phyloP scores from a whole-genome alignment of 306 rosid genomes.

The Ochetophila trinervis region DNA sequence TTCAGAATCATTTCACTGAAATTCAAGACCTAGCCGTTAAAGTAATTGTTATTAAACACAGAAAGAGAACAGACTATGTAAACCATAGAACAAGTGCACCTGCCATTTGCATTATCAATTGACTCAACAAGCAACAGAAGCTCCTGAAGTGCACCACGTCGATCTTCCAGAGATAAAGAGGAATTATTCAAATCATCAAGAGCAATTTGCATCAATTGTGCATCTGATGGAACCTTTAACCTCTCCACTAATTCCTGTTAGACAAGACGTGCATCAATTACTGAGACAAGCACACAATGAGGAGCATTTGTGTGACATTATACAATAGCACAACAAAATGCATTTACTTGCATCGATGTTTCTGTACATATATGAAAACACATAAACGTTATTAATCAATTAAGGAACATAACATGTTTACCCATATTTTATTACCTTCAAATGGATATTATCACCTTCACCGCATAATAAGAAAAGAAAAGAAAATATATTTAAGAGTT shows the following conservation, averaged over 20 bases:
- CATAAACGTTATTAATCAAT: too few relatives aligned
- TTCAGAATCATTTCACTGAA: not conserved
- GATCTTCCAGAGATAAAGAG: constrained; percentile 69
- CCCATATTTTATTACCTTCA: too few relatives aligned
- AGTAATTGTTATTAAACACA: not conserved
- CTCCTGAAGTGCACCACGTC: constrained; percentile 67
- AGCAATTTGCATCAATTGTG: constrained; percentile 73
- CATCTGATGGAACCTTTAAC: constrained; percentile 71
- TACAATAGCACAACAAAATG: not conserved
- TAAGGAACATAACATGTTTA: too few relatives aligned
- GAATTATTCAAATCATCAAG: constrained; percentile 66
- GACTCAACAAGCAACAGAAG: constrained; percentile 82
- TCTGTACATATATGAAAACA: too few relatives aligned
- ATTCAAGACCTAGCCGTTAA: not conserved
- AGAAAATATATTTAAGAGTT: too few relatives aligned
- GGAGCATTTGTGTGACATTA: not conserved
- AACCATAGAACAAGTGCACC: constrained; percentile 1
- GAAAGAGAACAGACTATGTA: not conserved
- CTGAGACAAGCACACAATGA: not conserved
- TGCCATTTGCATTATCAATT: constrained; percentile 80
- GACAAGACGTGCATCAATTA: constrained; percentile 13
- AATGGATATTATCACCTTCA: too few relatives aligned
- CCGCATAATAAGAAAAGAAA: too few relatives aligned
- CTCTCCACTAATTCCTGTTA: constrained; percentile 71
- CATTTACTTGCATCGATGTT: too few relatives aligned